Percentiles rank a stretch among this genome's conserved stretches.
These are phyloP conservation scores for Penicillium sp. DNA, from an alignment of 2,329 filamentous ascomycete genomes.

Conservation along the genomic window DNA sequence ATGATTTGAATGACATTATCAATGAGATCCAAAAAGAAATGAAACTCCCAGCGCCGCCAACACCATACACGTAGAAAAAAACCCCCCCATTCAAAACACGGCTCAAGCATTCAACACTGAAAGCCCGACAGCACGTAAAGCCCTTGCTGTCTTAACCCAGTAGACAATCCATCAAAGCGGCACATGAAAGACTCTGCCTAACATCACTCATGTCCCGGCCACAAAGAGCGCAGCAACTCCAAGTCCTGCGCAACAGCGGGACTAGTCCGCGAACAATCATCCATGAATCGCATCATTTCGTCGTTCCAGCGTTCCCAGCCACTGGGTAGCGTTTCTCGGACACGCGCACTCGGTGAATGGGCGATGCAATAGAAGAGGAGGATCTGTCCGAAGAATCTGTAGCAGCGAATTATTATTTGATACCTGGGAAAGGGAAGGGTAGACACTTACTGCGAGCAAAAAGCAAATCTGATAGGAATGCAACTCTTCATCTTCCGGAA, in stretches of 20 bases:
- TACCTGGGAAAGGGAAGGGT: too few species aligned
- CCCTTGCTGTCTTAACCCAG: not conserved
- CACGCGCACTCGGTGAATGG: slow-evolving; percentile 37
- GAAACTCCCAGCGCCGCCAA: too few species aligned
- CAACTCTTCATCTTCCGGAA: slow-evolving; percentile 46
- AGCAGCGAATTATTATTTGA: not conserved
- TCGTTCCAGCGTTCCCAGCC: slow-evolving; percentile 46
- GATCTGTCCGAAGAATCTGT: slow-evolving; percentile 46
- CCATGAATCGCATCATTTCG: slow-evolving; percentile 45
- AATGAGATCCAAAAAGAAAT: too few species aligned
- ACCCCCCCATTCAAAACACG: not conserved
- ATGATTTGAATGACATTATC: too few species aligned
- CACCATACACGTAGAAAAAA: too few species aligned
- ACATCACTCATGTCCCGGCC: slow-evolving; percentile 18
- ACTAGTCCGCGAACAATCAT: slow-evolving; percentile 41
- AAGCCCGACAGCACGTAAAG: not conserved
- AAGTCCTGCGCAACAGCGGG: slow-evolving; percentile 45
- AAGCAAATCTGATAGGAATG: slow-evolving; percentile 46
- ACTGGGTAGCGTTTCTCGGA: slow-evolving; percentile 39
- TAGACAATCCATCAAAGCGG: not conserved
- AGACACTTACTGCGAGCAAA: slow-evolving; percentile 42
- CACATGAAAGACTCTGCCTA: not conserved
- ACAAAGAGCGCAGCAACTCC: slow-evolving; percentile 38
- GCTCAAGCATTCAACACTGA: not conserved
- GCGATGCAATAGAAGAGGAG: slow-evolving; percentile 47